Percentiles rank a stretch among this genome's conserved stretches.
Evolutionary conservation across 805 yeast genomes (phyloP).

Genomic region (Dipodascopsis tothii): DNA sequence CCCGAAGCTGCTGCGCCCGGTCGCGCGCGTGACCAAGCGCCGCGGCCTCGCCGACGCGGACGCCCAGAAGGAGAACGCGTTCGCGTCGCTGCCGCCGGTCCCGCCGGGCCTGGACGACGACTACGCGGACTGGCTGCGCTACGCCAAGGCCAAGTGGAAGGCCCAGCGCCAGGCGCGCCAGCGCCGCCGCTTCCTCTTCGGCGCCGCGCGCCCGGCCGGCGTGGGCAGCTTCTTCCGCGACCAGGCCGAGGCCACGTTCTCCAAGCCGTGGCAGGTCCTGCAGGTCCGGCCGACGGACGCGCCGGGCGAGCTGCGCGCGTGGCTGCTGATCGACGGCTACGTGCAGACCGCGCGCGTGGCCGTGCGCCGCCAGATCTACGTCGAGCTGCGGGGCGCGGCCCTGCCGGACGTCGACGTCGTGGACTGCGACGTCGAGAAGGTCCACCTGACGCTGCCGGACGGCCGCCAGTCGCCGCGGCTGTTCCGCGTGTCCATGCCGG

Average conservation of each 20-base stretch:
- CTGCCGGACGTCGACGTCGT: constrained; percentile 37
- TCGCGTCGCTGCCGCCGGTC: constrained; percentile 36
- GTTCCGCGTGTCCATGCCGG: constrained; percentile 63
- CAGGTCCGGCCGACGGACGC: constrained; percentile 53
- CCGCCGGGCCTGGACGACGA: constrained; percentile 32
- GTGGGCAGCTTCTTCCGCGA: constrained; percentile 64
- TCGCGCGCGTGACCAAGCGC: constrained; percentile 37
- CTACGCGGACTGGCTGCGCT: constrained; percentile 45
- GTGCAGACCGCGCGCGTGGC: constrained; percentile 67
- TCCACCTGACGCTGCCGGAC: constrained; percentile 60
- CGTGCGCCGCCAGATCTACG: constrained; percentile 65
- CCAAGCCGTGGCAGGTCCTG: constrained; percentile 78
- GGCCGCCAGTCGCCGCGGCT: constrained; percentile 46
- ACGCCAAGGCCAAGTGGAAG: constrained; percentile 85
- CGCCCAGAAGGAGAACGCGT: constrained; percentile 37
- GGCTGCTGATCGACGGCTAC: constrained; percentile 58
- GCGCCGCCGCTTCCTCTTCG: constrained; percentile 73
- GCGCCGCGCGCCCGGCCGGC: constrained; percentile 41
- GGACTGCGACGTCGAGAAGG: constrained; percentile 50
- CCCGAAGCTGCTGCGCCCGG: constrained; percentile 8
- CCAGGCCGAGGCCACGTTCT: constrained; percentile 66
- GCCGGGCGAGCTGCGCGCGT: constrained; percentile 75
- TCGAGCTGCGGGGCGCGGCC: constrained; percentile 51
- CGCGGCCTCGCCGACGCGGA: constrained; percentile 24
- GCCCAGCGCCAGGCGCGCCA: constrained; percentile 63